Percentiles rank a stretch among this genome's conserved stretches.
phyloP scores from a whole-genome alignment of 2,329 filamentous ascomycete genomes.

The Parafenestella ontariensis region DNA sequence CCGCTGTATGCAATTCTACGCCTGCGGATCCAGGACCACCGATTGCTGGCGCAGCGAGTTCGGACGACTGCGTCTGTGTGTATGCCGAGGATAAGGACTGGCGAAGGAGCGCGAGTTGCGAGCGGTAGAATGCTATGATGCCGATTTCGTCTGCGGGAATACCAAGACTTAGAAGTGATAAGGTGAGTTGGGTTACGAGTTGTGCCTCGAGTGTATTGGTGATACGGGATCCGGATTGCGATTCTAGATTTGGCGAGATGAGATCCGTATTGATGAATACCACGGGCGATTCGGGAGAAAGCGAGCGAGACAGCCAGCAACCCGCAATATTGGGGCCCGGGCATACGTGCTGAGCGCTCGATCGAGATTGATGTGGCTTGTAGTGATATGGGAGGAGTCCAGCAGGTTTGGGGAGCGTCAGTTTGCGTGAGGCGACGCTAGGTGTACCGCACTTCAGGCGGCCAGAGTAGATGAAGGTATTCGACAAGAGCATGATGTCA shows the following conservation, averaged over 20 bases:
- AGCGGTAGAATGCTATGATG: conserved; percentile 96
- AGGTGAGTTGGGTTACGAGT: conserved; percentile 80
- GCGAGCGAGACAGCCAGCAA: conserved; percentile 80
- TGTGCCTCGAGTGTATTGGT: conserved; percentile 85
- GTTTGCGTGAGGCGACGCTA: conserved; percentile 71
- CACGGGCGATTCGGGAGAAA: conserved; percentile 75
- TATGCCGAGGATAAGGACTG: conserved; percentile 68
- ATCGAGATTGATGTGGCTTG: conserved; percentile 18
- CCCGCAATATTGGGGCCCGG: conserved; percentile 52
- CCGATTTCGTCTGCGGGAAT: conserved; percentile 80
- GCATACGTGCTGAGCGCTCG: conserved; percentile 52
- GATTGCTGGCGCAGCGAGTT: conserved; percentile 37
- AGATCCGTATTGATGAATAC: conserved; percentile 89
- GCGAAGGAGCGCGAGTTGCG: conserved; percentile 83
- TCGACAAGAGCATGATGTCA: conserved; percentile 94
- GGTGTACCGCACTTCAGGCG: conserved; percentile 87
- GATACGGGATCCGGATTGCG: conserved; percentile 77
- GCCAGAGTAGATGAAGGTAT: conserved; percentile 91
- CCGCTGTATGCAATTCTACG: conserved; percentile 97
- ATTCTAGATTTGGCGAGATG: conserved; percentile 71
- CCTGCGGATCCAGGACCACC: conserved; percentile 23
- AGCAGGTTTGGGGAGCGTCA: conserved; percentile 65
- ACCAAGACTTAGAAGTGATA: conserved; percentile 77
- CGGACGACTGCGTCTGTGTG: conserved; percentile 54
- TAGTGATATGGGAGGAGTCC: conserved; percentile 47